Percentiles rank a stretch among this genome's conserved stretches.
Evolutionary conservation across 176 grass and related monocot genomes (phyloP).

Genomic region (Aegilops tauschii): DNA sequence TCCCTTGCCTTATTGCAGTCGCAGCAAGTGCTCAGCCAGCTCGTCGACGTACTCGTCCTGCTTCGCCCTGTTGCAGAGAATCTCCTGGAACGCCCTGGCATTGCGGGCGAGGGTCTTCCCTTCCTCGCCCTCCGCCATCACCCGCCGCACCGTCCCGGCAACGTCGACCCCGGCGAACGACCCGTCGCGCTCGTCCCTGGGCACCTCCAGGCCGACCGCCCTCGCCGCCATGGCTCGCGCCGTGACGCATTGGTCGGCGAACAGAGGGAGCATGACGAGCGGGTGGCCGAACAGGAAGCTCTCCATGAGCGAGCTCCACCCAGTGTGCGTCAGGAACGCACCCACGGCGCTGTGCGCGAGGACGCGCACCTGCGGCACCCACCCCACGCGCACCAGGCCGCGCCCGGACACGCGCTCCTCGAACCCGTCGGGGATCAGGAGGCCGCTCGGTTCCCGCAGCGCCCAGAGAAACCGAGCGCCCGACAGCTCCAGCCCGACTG

Average conservation of each 20-base stretch:
- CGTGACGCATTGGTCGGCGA: constrained; percentile 18
- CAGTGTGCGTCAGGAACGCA: constrained; percentile 41
- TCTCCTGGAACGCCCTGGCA: background rate
- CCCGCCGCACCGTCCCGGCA: constrained; percentile 8
- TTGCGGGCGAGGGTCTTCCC: constrained; percentile 19
- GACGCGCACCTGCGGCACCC: constrained; percentile 46
- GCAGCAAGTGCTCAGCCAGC: background rate
- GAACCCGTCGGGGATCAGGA: constrained; percentile 22
- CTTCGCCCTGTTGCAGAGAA: background rate
- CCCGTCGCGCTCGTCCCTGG: background rate
- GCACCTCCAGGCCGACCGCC: constrained; percentile 32
- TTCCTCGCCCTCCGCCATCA: constrained; percentile 48
- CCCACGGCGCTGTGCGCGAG: constrained; percentile 26
- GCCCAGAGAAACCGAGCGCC: constrained; percentile 15
- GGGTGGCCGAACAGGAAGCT: constrained; percentile 34
- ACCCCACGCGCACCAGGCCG: constrained; percentile 7
- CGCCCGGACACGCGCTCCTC: background rate
- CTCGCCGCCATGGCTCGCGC: background rate
- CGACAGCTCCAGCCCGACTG: constrained; percentile 1
- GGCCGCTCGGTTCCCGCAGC: background rate
- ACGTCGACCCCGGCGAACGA: constrained; percentile 22
- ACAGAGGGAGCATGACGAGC: constrained; percentile 31
- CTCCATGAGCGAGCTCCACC: constrained; percentile 39
- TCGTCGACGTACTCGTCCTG: background rate
- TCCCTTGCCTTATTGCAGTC: background rate